Base-by-base conservation (phyloP, 2,329 filamentous ascomycete genomes). In the Aureobasidium sp. region DNA sequence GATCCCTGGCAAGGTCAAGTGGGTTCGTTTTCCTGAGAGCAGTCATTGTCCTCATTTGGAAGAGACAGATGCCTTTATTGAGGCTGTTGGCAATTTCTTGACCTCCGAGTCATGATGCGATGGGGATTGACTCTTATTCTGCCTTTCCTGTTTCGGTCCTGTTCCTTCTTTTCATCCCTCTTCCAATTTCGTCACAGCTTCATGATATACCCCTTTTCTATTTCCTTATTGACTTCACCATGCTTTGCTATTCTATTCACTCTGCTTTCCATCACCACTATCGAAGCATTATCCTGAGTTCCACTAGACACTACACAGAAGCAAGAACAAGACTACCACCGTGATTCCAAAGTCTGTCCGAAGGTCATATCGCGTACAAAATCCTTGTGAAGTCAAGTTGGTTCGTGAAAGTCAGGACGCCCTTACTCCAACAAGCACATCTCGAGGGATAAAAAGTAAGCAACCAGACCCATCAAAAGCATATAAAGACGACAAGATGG, bases 1-100 rank as follows among this genome's bases (percentile, higher is more conserved):
- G 2, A 76, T 78, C 25, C 66, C 66, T 7, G 66, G 67, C 20
- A 73, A 72, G 64, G 74, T 75, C 48, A 77, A 74, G 65, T 79
- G 77, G 77, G 68, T 76, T 9, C 70, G 67, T 15, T 73, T 72
- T 64, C 67, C 68, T 15, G 58, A 73, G 62, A 70, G 70, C 55
- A 68, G 68, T 48, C 73, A 74, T 63, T 70, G 71, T 64, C 70
- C 71, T 5, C 71, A 74, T 29, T 55, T 76, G 49, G 76, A 78
- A 67, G 71, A 76, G 64, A 73, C 69, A 11, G 73, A 76, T 29
- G 66, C 66, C 42, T 77, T 71, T 62, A 65, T 75, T 59, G 60
- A 66, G 31, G 70, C 74, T 37, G 68, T 77, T 15, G 69, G 68
- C 5, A 66, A 68, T 29, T 77, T 76, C 48, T 63, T 76, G 65